Evolutionary conservation across 441 rosid genomes (phyloP).

Genomic region (Jatropha multifida): DNA sequence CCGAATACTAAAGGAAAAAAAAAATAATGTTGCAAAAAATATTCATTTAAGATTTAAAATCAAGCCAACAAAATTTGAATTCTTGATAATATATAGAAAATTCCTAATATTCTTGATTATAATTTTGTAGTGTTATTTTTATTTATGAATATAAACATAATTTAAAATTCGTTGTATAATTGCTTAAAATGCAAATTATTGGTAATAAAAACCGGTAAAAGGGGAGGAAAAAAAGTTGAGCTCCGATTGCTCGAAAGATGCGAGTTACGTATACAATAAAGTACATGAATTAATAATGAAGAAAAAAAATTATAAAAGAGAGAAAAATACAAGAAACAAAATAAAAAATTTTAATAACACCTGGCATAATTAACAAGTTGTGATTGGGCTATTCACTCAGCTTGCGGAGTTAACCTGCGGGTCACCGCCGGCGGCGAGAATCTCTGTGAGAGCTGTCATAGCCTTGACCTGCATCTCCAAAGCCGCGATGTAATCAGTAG

Average conservation of each 20-base stretch:
- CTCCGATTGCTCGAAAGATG: neutral
- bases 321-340: neutral
- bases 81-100: too few species aligned
- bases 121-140: too few species aligned
- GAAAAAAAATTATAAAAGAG: neutral
- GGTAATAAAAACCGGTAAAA: neutral
- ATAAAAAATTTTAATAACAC: slow-evolving; percentile 23
- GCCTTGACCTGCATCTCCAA: slow-evolving; percentile 94
- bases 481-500: slow-evolving; percentile 84
- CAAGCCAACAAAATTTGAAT: too few species aligned
- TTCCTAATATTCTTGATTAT: too few species aligned
- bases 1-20: too few species aligned
- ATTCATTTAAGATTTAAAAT: too few species aligned
- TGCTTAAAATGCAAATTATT: neutral
- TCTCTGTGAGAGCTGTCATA: slow-evolving; percentile 64
- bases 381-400: slow-evolving; percentile 1
- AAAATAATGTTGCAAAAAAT: too few species aligned
- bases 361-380: slow-evolving; percentile 22
- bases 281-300: slow-evolving; percentile 32
- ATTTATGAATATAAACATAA: too few species aligned
- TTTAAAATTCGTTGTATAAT: too few species aligned
- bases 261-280: slow-evolving; percentile 31
- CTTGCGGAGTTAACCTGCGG: slow-evolving; percentile 16
- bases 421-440: slow-evolving; percentile 34
- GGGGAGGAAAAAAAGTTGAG: neutral